phyloP scores from a whole-genome alignment of 768 basidiomycete genomes.

The Gloeostereum incarnatum region DNA sequence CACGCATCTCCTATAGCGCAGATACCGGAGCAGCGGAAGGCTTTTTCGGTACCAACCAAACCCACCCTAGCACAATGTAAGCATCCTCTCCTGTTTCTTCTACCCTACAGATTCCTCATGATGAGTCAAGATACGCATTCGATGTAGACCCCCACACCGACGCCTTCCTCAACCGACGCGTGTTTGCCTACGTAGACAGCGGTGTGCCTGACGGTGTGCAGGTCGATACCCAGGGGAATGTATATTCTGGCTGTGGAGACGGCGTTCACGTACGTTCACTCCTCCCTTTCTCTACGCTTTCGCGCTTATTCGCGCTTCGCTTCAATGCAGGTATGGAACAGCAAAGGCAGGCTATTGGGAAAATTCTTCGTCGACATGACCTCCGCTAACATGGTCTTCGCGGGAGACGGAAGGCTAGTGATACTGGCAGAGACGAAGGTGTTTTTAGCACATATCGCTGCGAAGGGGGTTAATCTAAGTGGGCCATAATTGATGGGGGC shows the following conservation, averaged over 20 bases:
- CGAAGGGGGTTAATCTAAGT: conserved; percentile 14
- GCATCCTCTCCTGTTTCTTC: background rate
- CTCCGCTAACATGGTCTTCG: conserved; percentile 38
- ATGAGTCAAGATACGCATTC: conserved; percentile 34
- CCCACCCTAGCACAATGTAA: conserved; percentile 15
- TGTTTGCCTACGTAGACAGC: conserved; percentile 42
- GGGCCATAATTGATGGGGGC: background rate
- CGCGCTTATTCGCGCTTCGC: background rate
- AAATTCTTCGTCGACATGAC: conserved; percentile 48
- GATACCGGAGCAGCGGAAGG: conserved; percentile 14
- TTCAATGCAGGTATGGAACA: conserved; percentile 37
- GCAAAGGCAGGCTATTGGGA: conserved; percentile 46
- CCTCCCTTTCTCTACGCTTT: conserved; percentile 1
- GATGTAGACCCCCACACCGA: conserved; percentile 34
- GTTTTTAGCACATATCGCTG: conserved; percentile 35
- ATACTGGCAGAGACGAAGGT: conserved; percentile 40
- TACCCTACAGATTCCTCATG: background rate
- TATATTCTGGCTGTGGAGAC: conserved; percentile 45
- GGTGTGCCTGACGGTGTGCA: conserved; percentile 42
- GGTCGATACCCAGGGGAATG: conserved; percentile 38
- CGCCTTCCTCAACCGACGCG: conserved; percentile 34
- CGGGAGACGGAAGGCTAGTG: conserved; percentile 29
- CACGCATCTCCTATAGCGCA: conserved; percentile 8
- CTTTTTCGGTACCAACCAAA: conserved; percentile 12
- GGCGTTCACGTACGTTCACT: conserved; percentile 42